These are phyloP conservation scores for Primulina huaijiensis DNA, from an alignment of 257 asterid genomes.

Conservation along the genomic window DNA sequence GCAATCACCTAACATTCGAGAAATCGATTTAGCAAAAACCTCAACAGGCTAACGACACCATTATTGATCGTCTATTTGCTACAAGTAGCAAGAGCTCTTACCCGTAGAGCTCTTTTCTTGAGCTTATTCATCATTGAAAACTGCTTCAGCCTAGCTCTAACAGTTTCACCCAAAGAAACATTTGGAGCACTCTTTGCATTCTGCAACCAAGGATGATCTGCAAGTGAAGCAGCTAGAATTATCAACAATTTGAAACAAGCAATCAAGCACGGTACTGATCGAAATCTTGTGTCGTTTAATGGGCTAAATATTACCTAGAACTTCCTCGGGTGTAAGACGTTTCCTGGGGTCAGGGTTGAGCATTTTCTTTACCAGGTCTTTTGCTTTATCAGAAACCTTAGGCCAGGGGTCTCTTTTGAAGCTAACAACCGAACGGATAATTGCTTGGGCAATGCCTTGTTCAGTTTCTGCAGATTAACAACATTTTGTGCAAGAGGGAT, in stretches of 20 bases:
- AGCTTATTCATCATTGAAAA: conserved; percentile 66
- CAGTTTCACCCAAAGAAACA: conserved; percentile 58
- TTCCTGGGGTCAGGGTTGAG: conserved; percentile 57
- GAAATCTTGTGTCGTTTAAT: not conserved
- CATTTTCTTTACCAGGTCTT: conserved; percentile 64
- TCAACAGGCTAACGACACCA: not conserved
- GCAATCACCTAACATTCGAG: conserved; percentile 48
- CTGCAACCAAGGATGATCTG: conserved; percentile 68
- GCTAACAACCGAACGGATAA: conserved; percentile 58
- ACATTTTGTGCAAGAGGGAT: not conserved
- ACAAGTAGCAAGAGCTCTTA: conserved; percentile 21
- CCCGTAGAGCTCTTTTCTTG: conserved; percentile 59
- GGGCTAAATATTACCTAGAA: conserved; percentile 41
- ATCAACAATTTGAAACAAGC: conserved; percentile 10
- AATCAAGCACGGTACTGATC: conserved; percentile 10
- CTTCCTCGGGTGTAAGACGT: conserved; percentile 62
- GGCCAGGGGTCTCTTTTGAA: conserved; percentile 76
- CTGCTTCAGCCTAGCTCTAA: conserved; percentile 59
- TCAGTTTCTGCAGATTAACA: conserved; percentile 58
- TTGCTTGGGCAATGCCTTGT: conserved; percentile 76
- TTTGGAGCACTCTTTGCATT: conserved; percentile 59
- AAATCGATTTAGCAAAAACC: conserved; percentile 16
- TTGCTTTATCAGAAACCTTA: conserved; percentile 63
- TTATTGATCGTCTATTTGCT: not conserved
- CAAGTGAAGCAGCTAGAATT: conserved; percentile 14